Percentiles rank a stretch among this genome's conserved stretches.
Evolutionary conservation across 106 monocot genomes (phyloP).

Genomic region (Dioscorea zingiberensis): DNA sequence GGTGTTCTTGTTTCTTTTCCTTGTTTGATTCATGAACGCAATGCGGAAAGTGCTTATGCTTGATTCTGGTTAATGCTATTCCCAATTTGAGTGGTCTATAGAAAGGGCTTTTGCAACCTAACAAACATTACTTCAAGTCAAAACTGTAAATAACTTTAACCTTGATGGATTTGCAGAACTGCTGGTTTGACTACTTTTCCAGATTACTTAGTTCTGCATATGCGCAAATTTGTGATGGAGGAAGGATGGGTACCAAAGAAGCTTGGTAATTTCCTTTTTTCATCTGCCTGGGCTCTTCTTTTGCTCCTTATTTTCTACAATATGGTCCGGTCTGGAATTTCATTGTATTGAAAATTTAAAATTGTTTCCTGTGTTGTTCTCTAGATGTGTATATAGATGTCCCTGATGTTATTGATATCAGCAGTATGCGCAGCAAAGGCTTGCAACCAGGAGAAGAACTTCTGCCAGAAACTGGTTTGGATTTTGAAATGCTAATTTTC

Average conservation of each 20-base stretch:
- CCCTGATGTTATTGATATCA: constrained; percentile 90
- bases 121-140: too few species aligned
- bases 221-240: constrained; percentile 93
- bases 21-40: too few species aligned
- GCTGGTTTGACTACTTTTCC: constrained; percentile 90
- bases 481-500: neutral
- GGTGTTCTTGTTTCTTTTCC: too few species aligned
- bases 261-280: constrained; percentile 46
- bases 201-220: constrained; percentile 92
- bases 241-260: constrained; percentile 99
- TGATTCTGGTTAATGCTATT: too few species aligned
- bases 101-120: too few species aligned
- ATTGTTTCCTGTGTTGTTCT: neutral
- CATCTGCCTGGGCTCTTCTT: neutral
- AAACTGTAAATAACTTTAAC: too few species aligned
- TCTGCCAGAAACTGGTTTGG: constrained; percentile 72
- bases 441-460: constrained; percentile 82
- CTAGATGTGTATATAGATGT: constrained; percentile 98
- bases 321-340: too few species aligned
- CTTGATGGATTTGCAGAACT: constrained; percentile 37
- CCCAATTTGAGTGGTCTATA: too few species aligned
- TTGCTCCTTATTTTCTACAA: too few species aligned
- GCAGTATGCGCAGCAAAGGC: constrained; percentile 84
- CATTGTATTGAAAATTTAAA: neutral
- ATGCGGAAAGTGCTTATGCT: too few species aligned